Base-by-base conservation (phyloP, 257 asterid species). In the Cynanchum wilfordii region DNA sequence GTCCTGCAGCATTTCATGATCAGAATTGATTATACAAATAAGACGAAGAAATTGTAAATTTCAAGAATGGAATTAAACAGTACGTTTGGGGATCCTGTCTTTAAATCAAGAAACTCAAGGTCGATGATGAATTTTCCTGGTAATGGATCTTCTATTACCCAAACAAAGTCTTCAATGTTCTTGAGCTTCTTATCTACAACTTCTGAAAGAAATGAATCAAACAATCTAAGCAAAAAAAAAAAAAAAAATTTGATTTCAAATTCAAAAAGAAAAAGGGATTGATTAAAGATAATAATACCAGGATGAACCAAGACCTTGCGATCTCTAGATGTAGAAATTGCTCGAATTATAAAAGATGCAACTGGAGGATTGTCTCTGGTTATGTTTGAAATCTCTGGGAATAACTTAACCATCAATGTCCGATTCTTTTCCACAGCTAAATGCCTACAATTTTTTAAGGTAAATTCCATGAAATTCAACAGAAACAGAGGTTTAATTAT, bases 81-180 rank as follows among this genome's bases (percentile, higher is more conserved):
- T 93, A 93, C 98, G 64, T 84, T 80, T 19, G 86, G 82, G 25
- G 95, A 83, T 45, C 88, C 79, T 52, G 84, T 82, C 84, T 94
- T 94, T 42, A 94, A 83, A 84, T 94, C 99, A 76, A 94, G 93
- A 73, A 94, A 94, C 84, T 94, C 98, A 17, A 94, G 87, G 71
- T 94, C 97, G 25, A 94, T 88, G 81, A 91, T 86, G 93, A 91
- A 88, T 83, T 88, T 94, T 44, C 99, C 98, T 0, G 95, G 86
- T 30, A 88, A 76, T 52, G 99, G 95, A 66, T 84, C 82, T 79
- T 94, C 96, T 33, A 89, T 67, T 0, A 87, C 58, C 99, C 99
- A 94, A 58, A 86, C 79, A 69, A 94, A 94, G 79, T 88, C 99
- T 45, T 89, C 97, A 75, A 77, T 91, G 87, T 73, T 86, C 87